phyloP scores from a whole-genome alignment of 306 rosid genomes.

The Glycine tomentella region DNA sequence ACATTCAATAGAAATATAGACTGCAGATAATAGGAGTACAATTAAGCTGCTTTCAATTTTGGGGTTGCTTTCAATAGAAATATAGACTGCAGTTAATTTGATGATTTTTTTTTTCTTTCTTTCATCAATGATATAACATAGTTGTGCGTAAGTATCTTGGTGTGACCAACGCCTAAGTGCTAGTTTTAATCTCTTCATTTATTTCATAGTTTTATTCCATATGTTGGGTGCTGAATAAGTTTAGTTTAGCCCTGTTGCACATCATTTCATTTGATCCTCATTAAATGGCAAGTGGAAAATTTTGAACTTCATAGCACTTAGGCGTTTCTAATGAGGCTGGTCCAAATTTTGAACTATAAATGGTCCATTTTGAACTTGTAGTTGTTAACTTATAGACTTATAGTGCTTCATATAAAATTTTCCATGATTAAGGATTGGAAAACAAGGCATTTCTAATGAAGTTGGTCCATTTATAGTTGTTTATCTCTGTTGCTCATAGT shows the following conservation, averaged over 20 bases:
- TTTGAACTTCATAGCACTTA: slow-evolving; percentile 11
- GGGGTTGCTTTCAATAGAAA: no score
- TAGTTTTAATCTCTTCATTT: slow-evolving; percentile 17
- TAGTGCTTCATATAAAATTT: background rate
- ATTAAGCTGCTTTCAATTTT: no score
- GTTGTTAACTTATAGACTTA: background rate
- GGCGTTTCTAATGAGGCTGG: no score
- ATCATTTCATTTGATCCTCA: slow-evolving; percentile 1
- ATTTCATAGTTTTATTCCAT: slow-evolving; percentile 20
- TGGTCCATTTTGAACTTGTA: no score
- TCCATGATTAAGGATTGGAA: background rate
- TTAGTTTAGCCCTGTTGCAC: background rate
- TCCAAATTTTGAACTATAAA: background rate
- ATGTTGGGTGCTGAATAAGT: slow-evolving; percentile 21
- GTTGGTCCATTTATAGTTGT: slow-evolving; percentile 8
- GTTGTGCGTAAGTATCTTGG: slow-evolving; percentile 4
- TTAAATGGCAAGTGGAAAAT: slow-evolving; percentile 23
- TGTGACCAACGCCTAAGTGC: slow-evolving; percentile 20
- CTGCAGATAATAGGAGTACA: no score
- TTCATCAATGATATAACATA: no score
- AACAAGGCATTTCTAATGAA: background rate
- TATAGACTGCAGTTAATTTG: no score
- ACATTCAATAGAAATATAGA: no score
- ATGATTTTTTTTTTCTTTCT: background rate
- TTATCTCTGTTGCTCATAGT: background rate